Conservation (phyloP, 2,329 filamentous ascomycete species). For the Colletotrichum sp. region DNA sequence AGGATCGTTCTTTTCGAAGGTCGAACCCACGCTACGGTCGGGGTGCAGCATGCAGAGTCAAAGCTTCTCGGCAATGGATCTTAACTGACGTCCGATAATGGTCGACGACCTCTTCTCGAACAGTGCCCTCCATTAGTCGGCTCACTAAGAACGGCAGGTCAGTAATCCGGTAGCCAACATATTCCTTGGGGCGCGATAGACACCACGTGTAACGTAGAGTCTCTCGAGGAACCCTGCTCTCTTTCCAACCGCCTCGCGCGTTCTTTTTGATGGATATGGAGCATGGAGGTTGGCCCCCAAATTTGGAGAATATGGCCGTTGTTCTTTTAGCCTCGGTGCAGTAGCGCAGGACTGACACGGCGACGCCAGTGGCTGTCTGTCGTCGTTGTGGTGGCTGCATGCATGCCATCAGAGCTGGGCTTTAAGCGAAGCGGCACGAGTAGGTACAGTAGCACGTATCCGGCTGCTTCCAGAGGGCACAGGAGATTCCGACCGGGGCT, state of each 20-base stretch:
- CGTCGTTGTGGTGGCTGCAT: conserved; percentile 2
- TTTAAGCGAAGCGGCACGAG: conserved; percentile 6
- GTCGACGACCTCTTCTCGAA: neutral
- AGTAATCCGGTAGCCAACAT: neutral
- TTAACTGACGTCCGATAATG: conserved; percentile 1
- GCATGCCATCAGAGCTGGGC: conserved; percentile 2
- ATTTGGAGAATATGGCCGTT: conserved; percentile 16
- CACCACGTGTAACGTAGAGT: conserved; percentile 1
- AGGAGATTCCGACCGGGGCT: neutral
- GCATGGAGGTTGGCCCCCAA: conserved; percentile 11
- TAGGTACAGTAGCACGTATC: neutral
- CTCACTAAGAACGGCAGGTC: neutral
- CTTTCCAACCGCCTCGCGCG: neutral
- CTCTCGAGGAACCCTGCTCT: neutral
- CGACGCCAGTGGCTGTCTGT: neutral
- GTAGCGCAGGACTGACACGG: neutral
- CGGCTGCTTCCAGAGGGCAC: neutral
- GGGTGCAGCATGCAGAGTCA: conserved; percentile 12
- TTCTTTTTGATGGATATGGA: neutral
- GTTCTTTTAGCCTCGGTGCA: conserved; percentile 14
- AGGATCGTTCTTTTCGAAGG: neutral
- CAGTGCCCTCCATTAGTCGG: neutral
- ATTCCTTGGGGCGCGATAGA: neutral
- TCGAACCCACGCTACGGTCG: neutral
- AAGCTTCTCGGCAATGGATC: conserved; percentile 10